These are phyloP conservation scores for Hypocrella siamensis DNA, from an alignment of 2,329 filamentous ascomycete genomes.

Conservation along the genomic window DNA sequence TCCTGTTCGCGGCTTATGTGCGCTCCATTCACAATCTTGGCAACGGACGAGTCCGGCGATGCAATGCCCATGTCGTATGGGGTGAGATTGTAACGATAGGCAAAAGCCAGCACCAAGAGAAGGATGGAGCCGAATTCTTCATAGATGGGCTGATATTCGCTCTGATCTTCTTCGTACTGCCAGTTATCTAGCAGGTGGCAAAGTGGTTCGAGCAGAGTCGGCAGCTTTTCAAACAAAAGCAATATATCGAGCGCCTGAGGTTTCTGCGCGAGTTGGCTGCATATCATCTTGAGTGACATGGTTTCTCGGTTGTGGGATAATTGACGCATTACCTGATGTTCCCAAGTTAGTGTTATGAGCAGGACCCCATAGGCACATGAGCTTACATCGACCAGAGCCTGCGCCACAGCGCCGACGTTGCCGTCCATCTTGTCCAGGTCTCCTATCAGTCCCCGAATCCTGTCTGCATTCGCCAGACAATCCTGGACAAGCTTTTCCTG, in stretches of 20 bases:
- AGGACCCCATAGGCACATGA: not conserved
- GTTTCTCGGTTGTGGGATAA: constrained; percentile 62
- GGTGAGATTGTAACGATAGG: constrained; percentile 58
- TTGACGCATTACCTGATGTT: constrained; percentile 47
- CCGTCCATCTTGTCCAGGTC: constrained; percentile 85
- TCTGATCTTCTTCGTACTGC: constrained; percentile 70
- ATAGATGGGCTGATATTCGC: constrained; percentile 72
- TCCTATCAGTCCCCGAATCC: constrained; percentile 58
- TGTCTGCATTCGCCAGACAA: constrained; percentile 61
- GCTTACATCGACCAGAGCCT: constrained; percentile 56
- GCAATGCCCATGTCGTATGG: constrained; percentile 47
- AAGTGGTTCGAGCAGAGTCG: constrained; percentile 54
- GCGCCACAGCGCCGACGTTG: constrained; percentile 73
- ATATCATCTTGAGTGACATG: constrained; percentile 62
- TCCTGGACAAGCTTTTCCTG: constrained; percentile 68
- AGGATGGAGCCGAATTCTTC: constrained; percentile 72
- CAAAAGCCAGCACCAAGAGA: constrained; percentile 56
- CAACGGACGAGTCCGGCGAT: constrained; percentile 48
- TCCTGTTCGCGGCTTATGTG: constrained; percentile 40
- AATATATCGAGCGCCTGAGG: constrained; percentile 59
- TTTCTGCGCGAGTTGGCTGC: constrained; percentile 56
- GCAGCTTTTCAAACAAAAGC: constrained; percentile 56
- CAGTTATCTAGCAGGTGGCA: constrained; percentile 65
- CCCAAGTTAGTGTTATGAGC: not conserved
- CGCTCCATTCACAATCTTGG: constrained; percentile 45